phyloP scores from a whole-genome alignment of 2,329 filamentous ascomycete genomes.

The Drechslerella stenobrocha region DNA sequence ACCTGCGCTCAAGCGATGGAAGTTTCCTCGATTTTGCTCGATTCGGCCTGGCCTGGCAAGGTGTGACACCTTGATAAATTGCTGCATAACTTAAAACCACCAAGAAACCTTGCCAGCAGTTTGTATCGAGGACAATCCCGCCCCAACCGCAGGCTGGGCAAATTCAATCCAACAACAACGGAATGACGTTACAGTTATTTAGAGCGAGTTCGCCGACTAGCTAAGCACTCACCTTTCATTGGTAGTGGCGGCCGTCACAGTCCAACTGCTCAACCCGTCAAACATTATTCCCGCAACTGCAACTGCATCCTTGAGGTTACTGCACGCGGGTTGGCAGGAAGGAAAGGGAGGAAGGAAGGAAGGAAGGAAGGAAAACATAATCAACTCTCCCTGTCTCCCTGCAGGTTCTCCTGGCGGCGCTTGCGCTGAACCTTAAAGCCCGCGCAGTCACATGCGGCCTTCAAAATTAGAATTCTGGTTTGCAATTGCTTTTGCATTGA shows the following conservation, averaged over 20 bases:
- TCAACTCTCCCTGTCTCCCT: too few relatives aligned
- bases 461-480: constrained; percentile 1
- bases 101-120: not conserved
- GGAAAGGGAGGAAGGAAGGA: too few relatives aligned
- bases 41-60: constrained; percentile 43
- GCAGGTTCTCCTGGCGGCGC: not conserved
- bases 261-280: constrained; percentile 22
- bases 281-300: not conserved
- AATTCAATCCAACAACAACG: constrained; percentile 13
- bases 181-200: constrained; percentile 15
- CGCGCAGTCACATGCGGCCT: constrained; percentile 1
- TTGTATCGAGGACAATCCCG: constrained; percentile 24
- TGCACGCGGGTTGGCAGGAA: constrained; percentile 2
- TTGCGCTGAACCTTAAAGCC: not conserved
- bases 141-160: constrained; percentile 20
- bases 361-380: not conserved
- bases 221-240: constrained; percentile 23
- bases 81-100: not conserved
- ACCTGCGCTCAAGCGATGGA: constrained; percentile 21
- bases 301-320: constrained; percentile 4
- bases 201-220: constrained; percentile 40
- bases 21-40: constrained; percentile 8
- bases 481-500: constrained; percentile 4
- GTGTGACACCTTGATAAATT: constrained; percentile 44
- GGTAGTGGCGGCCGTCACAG: not conserved